These are phyloP conservation scores for Arabidopsis thaliana DNA, from an alignment of 345 rosid species.

Conservation along the genomic window DNA sequence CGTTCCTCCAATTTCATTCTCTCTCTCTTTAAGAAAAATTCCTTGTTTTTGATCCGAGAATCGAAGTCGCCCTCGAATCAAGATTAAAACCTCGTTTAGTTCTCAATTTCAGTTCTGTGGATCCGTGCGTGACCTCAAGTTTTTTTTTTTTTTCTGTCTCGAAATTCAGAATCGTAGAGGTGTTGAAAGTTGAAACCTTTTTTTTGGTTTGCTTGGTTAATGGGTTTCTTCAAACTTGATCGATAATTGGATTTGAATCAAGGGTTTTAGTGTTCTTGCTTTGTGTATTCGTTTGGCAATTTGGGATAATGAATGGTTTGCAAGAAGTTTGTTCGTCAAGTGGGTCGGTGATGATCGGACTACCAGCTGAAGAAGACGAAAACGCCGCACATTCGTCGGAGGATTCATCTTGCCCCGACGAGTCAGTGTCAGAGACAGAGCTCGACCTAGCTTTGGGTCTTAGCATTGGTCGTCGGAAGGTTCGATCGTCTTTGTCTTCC, in stretches of 20 bases:
- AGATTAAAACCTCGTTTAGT: background rate
- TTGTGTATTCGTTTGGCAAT: background rate
- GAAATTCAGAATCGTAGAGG: background rate
- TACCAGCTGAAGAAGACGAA: slow-evolving; percentile 34
- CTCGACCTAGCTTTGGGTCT: slow-evolving; percentile 65
- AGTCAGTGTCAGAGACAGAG: slow-evolving; percentile 59
- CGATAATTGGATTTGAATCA: slow-evolving; percentile 15
- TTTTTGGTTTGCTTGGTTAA: background rate
- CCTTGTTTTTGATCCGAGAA: slow-evolving; percentile 24
- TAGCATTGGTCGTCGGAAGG: slow-evolving; percentile 41
- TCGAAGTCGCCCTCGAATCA: background rate
- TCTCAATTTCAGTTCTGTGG: background rate
- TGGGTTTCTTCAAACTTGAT: background rate
- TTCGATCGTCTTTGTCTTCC: slow-evolving; percentile 49
- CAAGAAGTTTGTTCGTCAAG: slow-evolving; percentile 36
- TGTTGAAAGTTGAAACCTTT: slow-evolving; percentile 26
- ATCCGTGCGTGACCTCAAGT: background rate
- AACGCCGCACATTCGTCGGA: slow-evolving; percentile 60
- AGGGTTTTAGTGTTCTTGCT: background rate
- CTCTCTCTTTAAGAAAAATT: slow-evolving; percentile 10
- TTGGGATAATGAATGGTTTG: slow-evolving; percentile 29
- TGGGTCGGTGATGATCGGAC: slow-evolving; percentile 35
- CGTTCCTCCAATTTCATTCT: background rate
- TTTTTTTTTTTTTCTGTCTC: background rate
- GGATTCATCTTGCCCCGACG: slow-evolving; percentile 76